Evolutionary conservation across 768 basidiomycete genomes (phyloP), one percentile per base, ranked within the genome.

Genomic region (Omphalotus guepiniiformis): DNA sequence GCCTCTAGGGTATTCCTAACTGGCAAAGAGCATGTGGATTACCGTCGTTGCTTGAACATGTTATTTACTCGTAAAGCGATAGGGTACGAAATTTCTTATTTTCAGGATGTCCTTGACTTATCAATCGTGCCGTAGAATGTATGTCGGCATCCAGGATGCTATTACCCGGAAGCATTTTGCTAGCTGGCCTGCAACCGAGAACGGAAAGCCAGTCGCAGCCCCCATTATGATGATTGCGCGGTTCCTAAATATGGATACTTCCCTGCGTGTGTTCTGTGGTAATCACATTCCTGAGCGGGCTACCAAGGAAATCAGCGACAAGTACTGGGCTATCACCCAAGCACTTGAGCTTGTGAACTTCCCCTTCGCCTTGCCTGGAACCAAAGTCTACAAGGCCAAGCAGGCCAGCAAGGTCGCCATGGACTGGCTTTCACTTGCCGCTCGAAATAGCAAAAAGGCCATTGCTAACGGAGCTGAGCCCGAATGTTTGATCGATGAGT

Each of bases 271-370:
- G 47, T 99, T 99, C 71, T 93, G 94, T 60, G 96, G 96, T 15
- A 69, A 74, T 52, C 90, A 98, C 66, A 85, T 98, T 55, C 82
- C 91, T 23, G 85, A 92, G 13, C 68, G 81, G 6, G 89, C 85
- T 32, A 80, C 84, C 21, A 60, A 68, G 13, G 89, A 92, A 61
- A 93, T 99, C 62, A 86, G 79, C 60, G 84, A 89, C 55, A 93
- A 92, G 62, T 98, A 98, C 71, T 98, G 95, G 95, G 74, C 76
- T 50, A 96, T 99, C 67, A 98, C 96, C 6, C 73, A 82, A 56
- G 91, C 96, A 2, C 85, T 99, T 34, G 92, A 99, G 63, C 86
- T 99, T 46, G 96, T 99, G 74, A 99, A 99, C 74, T 98, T 99
- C 73, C 96, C 96, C 65, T 62, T 98, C 51, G 84, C 95, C 13